Evolutionary conservation across 2,329 filamentous ascomycete species (phyloP).

Genomic region (Rhytidhysteron rufulum): DNA sequence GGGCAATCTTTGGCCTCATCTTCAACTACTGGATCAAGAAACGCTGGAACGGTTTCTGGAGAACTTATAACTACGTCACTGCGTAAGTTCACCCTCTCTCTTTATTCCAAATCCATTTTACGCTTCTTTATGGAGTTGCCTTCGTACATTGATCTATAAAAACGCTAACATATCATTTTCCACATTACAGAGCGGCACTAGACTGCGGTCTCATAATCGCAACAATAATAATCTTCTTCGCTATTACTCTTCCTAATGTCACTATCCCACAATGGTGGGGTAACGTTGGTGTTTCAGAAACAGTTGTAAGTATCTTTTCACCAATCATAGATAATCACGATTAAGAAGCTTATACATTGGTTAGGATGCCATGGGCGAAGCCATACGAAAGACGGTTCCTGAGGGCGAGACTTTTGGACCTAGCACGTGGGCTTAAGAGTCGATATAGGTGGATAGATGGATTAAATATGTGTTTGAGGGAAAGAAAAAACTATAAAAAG

Average conservation of each 20-base stretch:
- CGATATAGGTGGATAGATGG: too few species aligned
- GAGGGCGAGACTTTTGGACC: slow-evolving; percentile 45
- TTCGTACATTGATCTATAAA: not conserved
- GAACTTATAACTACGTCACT: slow-evolving; percentile 73
- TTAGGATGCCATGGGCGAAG: slow-evolving; percentile 32
- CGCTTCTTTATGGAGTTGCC: too few species aligned
- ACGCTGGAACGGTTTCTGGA: slow-evolving; percentile 68
- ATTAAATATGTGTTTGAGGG: too few species aligned
- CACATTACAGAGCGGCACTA: slow-evolving; percentile 50
- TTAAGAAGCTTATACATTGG: not conserved
- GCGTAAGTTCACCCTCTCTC: slow-evolving; percentile 34
- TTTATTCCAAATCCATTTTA: too few species aligned
- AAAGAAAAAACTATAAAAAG: too few species aligned
- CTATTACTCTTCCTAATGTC: slow-evolving; percentile 58
- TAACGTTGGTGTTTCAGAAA: slow-evolving; percentile 48
- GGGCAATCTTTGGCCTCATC: slow-evolving; percentile 63
- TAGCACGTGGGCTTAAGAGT: slow-evolving; percentile 42
- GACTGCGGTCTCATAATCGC: slow-evolving; percentile 65
- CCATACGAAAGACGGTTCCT: slow-evolving; percentile 16
- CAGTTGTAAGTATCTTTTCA: slow-evolving; percentile 26
- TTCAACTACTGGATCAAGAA: slow-evolving; percentile 68
- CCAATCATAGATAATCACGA: not conserved
- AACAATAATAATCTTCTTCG: slow-evolving; percentile 67
- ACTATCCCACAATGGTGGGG: slow-evolving; percentile 61
- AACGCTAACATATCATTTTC: not conserved